Evolutionary conservation across 2,329 filamentous ascomycete genomes (phyloP).

Genomic region (Grosmannia clavigera): DNA sequence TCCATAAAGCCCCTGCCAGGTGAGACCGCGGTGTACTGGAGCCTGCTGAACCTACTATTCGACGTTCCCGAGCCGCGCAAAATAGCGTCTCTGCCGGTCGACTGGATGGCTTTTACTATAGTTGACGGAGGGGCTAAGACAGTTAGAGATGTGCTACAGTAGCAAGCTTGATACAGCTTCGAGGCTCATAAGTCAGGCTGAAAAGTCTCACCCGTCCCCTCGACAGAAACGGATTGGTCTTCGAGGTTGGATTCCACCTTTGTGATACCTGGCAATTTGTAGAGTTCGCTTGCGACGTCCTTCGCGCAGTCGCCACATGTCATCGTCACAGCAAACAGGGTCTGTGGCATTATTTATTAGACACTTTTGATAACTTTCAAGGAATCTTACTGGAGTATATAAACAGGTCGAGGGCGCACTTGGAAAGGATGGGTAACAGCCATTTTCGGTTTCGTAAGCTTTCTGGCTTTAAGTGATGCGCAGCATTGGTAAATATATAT

Average conservation of each 20-base stretch:
- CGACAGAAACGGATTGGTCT: conserved; percentile 71
- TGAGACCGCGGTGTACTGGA: background rate
- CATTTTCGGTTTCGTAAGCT: background rate
- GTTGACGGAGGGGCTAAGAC: conserved; percentile 66
- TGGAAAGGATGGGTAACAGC: background rate
- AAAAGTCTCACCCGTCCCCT: conserved; percentile 56
- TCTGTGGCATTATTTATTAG: conserved; percentile 36
- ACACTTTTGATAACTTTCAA: background rate
- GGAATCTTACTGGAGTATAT: background rate
- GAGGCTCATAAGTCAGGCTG: conserved; percentile 2
- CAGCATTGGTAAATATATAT: too few relatives aligned
- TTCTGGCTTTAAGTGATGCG: background rate
- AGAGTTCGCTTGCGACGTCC: conserved; percentile 67
- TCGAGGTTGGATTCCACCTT: conserved; percentile 74
- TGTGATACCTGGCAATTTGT: conserved; percentile 65
- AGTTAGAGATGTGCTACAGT: background rate
- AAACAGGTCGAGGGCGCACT: background rate
- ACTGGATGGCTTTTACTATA: conserved; percentile 80
- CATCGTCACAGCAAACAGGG: conserved; percentile 88
- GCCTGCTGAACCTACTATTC: conserved; percentile 51
- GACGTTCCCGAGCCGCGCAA: conserved; percentile 76
- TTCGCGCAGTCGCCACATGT: conserved; percentile 83
- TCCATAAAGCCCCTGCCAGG: background rate
- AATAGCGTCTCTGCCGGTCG: conserved; percentile 86
- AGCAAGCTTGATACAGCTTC: background rate